Conservation (phyloP, 2,329 filamentous ascomycete genomes). For the Penicillium sp. region DNA sequence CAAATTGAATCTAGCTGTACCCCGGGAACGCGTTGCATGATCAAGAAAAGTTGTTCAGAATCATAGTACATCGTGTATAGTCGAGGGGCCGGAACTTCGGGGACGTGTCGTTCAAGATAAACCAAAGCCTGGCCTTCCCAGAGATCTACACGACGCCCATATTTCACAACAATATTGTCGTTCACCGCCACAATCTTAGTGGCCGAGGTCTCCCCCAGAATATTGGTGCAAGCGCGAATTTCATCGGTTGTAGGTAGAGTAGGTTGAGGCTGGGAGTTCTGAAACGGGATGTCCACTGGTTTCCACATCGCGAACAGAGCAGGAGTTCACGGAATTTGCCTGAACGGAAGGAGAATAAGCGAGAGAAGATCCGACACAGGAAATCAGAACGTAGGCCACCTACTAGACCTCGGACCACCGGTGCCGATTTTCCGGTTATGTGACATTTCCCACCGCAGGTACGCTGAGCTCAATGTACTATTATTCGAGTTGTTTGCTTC, state of each 20-base stretch:
- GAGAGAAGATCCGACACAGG: no score
- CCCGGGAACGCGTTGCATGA: slow-evolving; percentile 30
- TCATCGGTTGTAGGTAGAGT: slow-evolving; percentile 27
- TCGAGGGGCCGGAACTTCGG: slow-evolving; percentile 29
- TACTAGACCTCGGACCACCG: no score
- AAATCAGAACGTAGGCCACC: no score
- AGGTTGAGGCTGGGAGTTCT: slow-evolving; percentile 20
- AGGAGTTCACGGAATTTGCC: no score
- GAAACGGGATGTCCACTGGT: slow-evolving; percentile 26
- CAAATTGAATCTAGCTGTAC: slow-evolving; percentile 25
- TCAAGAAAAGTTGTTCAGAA: slow-evolving; percentile 22
- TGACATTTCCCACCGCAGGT: no score
- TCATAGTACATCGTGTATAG: slow-evolving; percentile 33
- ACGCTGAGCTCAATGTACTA: no score
- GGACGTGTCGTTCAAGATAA: slow-evolving; percentile 31
- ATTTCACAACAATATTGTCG: slow-evolving; percentile 24
- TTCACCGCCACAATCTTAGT: no score
- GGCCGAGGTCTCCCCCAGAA: slow-evolving; percentile 22
- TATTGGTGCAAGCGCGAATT: slow-evolving; percentile 28
- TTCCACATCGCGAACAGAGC: slow-evolving; percentile 24
- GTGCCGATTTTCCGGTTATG: no score
- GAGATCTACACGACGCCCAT: slow-evolving; percentile 15
- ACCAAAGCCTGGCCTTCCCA: slow-evolving; percentile 23
- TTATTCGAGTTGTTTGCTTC: no score
- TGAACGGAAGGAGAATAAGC: no score